Evolutionary conservation across 2,329 filamentous ascomycete genomes (phyloP).

Genomic region (Aspergillus tanneri): DNA sequence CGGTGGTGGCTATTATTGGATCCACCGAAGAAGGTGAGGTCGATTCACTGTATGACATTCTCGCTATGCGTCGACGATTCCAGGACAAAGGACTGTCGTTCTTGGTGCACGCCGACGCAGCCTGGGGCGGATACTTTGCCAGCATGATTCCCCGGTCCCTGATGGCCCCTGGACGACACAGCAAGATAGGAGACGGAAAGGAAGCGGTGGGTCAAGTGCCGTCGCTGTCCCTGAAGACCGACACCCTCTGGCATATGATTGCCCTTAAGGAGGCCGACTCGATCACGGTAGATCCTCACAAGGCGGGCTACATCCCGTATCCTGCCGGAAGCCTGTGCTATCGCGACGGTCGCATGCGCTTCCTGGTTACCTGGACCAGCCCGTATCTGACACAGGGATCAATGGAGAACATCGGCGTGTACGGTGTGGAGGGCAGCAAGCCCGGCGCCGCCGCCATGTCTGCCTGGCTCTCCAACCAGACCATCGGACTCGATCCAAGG

Average conservation of each 20-base stretch:
- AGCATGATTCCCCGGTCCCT: conserved; percentile 46
- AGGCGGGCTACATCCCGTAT: conserved; percentile 50
- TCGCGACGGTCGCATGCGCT: conserved; percentile 46
- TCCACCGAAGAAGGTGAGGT: conserved; percentile 52
- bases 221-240: no score
- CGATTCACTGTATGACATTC: conserved; percentile 42
- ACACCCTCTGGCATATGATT: no score
- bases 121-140: conserved; percentile 54
- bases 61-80: conserved; percentile 43
- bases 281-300: conserved; percentile 52
- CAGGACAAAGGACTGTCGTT: conserved; percentile 48
- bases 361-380: conserved; percentile 20
- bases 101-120: conserved; percentile 49
- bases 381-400: conserved; percentile 48
- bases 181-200: no score
- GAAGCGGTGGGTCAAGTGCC: no score
- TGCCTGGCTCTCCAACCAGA: conserved; percentile 47
- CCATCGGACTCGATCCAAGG: conserved; percentile 42
- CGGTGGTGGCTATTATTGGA: conserved; percentile 49
- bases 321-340: conserved; percentile 49
- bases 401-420: conserved; percentile 43
- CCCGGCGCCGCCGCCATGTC: conserved; percentile 49
- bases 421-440: conserved; percentile 51
- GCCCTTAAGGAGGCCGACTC: conserved; percentile 45
- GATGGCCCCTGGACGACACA: no score